Conservation (phyloP, 768 basidiomycete genomes). For the Leccinum aurantiacum region DNA sequence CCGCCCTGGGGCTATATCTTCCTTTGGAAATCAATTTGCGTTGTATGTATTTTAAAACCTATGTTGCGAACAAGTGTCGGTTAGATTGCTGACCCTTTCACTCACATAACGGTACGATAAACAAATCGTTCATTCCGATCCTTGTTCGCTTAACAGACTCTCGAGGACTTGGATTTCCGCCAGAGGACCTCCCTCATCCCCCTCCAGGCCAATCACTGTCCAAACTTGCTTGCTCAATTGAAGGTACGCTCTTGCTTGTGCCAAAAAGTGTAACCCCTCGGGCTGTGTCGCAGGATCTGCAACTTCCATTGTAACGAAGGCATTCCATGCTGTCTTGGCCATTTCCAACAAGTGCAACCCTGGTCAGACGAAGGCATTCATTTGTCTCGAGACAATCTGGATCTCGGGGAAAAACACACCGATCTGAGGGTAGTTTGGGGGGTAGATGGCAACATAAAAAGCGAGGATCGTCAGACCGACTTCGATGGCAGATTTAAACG, state of each 20-base stretch:
- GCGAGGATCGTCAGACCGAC: slow-evolving; percentile 60
- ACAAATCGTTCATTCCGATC: neutral
- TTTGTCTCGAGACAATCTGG: neutral
- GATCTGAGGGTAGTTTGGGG: slow-evolving; percentile 77
- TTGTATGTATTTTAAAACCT: neutral
- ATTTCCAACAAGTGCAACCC: slow-evolving; percentile 76
- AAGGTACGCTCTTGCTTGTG: slow-evolving; percentile 39
- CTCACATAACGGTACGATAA: neutral
- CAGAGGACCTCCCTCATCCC: slow-evolving; percentile 60
- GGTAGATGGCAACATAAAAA: slow-evolving; percentile 70
- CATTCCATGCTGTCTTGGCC: slow-evolving; percentile 79
- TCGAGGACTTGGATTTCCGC: slow-evolving; percentile 50
- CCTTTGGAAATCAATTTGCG: neutral
- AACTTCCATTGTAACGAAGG: slow-evolving; percentile 37
- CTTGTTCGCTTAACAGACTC: slow-evolving; percentile 34
- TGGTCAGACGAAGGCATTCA: slow-evolving; percentile 26
- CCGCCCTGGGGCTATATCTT: neutral
- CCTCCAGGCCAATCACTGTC: slow-evolving; percentile 55
- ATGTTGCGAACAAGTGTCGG: neutral
- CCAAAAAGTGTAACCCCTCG: slow-evolving; percentile 25
- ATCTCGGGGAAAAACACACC: slow-evolving; percentile 42
- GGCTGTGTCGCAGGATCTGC: slow-evolving; percentile 1
- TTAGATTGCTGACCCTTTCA: neutral
- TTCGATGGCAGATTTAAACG: slow-evolving; percentile 49
- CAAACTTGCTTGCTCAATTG: slow-evolving; percentile 42